phyloP scores from a whole-genome alignment of 2,329 filamentous ascomycete genomes.

The Colletotrichum ledebouriae region DNA sequence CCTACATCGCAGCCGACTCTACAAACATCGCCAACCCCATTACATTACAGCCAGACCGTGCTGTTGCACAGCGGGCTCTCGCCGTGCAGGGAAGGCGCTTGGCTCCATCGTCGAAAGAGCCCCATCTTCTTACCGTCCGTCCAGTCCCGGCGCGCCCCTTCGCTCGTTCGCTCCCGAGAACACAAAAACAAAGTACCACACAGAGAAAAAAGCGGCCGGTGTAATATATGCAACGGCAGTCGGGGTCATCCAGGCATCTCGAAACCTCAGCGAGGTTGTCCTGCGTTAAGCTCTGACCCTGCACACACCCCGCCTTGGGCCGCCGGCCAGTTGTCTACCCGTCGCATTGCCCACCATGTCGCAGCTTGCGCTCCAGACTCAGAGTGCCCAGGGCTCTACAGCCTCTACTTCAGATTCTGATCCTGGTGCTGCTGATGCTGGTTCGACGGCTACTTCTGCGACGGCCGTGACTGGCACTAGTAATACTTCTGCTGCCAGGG shows the following conservation, averaged over 20 bases:
- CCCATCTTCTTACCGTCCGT: constrained; percentile 24
- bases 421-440: constrained; percentile 43
- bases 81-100: constrained; percentile 26
- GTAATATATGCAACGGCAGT: constrained; percentile 61
- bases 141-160: constrained; percentile 10
- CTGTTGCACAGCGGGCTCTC: neutral
- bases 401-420: constrained; percentile 51
- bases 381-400: constrained; percentile 56
- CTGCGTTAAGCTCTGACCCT: constrained; percentile 52
- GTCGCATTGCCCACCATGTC: constrained; percentile 64
- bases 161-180: constrained; percentile 37
- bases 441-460: constrained; percentile 18
- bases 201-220: constrained; percentile 30
- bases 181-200: constrained; percentile 21
- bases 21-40: neutral
- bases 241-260: constrained; percentile 57
- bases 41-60: neutral
- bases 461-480: constrained; percentile 13
- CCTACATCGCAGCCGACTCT: neutral
- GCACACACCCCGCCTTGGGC: constrained; percentile 46
- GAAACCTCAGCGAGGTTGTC: constrained; percentile 51
- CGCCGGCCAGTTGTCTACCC: constrained; percentile 44
- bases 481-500: constrained; percentile 17
- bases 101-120: neutral
- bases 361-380: constrained; percentile 61